Base-by-base conservation (phyloP, 2,329 filamentous ascomycete species). In the Botryotinia convoluta region DNA sequence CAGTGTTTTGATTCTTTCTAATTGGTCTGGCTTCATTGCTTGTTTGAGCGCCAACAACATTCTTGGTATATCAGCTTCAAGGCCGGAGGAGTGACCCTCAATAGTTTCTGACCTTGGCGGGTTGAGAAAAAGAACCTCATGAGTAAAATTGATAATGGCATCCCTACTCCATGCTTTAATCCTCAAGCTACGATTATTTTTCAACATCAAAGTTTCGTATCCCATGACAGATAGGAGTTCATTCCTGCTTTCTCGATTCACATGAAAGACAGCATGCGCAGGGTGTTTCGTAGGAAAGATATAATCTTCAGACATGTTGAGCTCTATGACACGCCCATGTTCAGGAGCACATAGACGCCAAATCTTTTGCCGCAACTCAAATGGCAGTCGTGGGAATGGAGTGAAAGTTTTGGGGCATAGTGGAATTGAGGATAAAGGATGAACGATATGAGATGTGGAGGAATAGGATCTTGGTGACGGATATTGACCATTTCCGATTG, bases 81-180 rank as follows among this genome's bases (percentile, higher is more conserved):
- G 44, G 0, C 1, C 5, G 18, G 44, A 9, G 1, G 1, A 22
- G 44, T 22, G 8, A 20, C 18, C 0, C 44, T 8, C 44, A 48
- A 22, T 9, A 48, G 0, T 9, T 48, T 10, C 44, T 48, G 44
- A 8, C 9, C 6, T 48, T 48, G 20, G 44, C 20, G 44, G 20
- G 44, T 48, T 51, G 12, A 51, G 48, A 7, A 51, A n/a, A 51
- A 51, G 26, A 51, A 51, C 26, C 12, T 51, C 48, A 14, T n/a
- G 48, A 16, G 26, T 51, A 51, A 51, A 51, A 6, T 51, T n/a
- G 48, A 51, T n/a, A 51, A 51, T 3, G 26, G 26, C 48, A 51
- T 51, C 48, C 48, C 26, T 51, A 51, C 48, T 51, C 48, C 48
- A 51, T 51, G 48, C 48, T 51, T 51, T 6, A 16, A n/a, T 51